Percentiles rank a stretch among this genome's conserved stretches.
phyloP scores from a whole-genome alignment of 108 stramenopile genomes.

The Skeletonema marinoi region DNA sequence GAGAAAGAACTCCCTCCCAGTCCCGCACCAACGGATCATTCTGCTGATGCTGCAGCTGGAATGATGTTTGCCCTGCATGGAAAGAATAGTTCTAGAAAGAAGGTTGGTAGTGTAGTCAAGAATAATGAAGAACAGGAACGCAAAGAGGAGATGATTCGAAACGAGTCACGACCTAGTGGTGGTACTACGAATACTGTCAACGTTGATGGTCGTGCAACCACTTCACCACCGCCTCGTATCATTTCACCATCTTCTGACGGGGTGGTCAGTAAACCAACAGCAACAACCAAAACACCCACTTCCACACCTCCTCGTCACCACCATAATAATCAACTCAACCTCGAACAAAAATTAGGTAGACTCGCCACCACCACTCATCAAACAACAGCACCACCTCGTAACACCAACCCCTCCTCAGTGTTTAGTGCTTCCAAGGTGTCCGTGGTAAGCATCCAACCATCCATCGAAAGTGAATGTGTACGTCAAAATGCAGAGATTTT shows the following conservation, averaged over 20 bases:
- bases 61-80: neutral
- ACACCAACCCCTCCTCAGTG: neutral
- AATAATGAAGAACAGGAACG: neutral
- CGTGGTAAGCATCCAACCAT: conserved; percentile 15
- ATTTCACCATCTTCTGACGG: neutral
- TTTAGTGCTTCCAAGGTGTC: conserved; percentile 1
- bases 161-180: too few relatives aligned
- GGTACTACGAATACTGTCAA: neutral
- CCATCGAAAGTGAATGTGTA: conserved; percentile 34
- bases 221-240: neutral
- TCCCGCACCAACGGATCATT: conserved; percentile 30
- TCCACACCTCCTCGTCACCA: neutral
- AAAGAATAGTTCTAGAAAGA: conserved; percentile 2
- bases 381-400: neutral
- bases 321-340: neutral
- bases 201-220: neutral
- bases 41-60: conserved; percentile 34
- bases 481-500: conserved; percentile 35
- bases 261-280: neutral
- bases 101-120: neutral
- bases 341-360: neutral
- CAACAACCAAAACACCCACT: neutral
- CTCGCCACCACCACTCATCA: neutral
- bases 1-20: neutral
- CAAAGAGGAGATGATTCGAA: neutral